Base-by-base conservation (phyloP, 257 asterid species). In the Ballota nigra region DNA sequence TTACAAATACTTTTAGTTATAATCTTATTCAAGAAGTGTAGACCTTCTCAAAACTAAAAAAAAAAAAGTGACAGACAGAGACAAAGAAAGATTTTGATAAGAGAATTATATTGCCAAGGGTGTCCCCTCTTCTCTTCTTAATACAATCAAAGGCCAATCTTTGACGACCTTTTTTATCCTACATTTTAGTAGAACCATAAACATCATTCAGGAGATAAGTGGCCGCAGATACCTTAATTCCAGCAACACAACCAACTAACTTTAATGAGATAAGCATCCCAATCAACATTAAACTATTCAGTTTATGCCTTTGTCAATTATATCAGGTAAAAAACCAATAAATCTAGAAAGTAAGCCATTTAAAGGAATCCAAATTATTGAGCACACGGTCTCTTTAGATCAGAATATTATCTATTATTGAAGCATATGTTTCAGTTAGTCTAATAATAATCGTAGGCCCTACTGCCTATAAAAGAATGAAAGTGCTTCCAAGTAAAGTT, bases 321-420 rank as follows among this genome's bases (percentile, higher is more conserved):
- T 4, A 71, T 31, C 18, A 40, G 73, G 34, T 7, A 13, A 13
- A 34, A 4, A 59, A 49, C 7, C 11, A 20, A 45, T 19, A 19
- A 68, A 23, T 0, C 41, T 4, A 15, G 23, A 22, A 67, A 8
- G 28, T 10, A 23, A 52, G 38, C 70, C 64, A 53, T 20, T 63
- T 12, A 0, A 19, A 6, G 24, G 18, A 45, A 53, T 28, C 8
- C 20, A 34, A 28, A 53, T 66, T 31, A 47, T 34, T 4, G n/a
- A 53, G 62, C 31, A 28, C 58, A 33, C 38, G 20, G 45, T 62
- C 61, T 58, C 18, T 59, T 56, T 9, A 28, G 69, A 77, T n/a
- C n/a, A 41, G 31, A 68, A 53, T n/a, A 2, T 22, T 9, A 52
- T 8, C 45, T 4, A 29, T 5, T 24, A 13, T 8, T 8, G 38